These are phyloP conservation scores for Plenodomus tracheiphilus DNA, from an alignment of 2,329 filamentous ascomycete genomes.

Conservation along the genomic window DNA sequence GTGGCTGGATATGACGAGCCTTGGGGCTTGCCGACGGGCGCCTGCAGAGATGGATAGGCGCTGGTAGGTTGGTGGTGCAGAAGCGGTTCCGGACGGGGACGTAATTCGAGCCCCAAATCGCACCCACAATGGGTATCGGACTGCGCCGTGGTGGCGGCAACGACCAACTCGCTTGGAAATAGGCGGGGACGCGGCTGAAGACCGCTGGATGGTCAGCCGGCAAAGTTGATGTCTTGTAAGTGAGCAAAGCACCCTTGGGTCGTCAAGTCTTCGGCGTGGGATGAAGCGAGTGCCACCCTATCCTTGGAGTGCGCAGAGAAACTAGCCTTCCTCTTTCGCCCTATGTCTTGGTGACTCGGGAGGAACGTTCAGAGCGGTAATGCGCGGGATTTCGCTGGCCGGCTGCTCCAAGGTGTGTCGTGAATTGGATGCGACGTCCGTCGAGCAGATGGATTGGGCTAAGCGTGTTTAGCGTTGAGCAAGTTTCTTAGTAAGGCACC, in stretches of 20 bases:
- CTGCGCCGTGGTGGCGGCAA: constrained; percentile 8
- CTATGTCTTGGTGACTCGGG: constrained; percentile 16
- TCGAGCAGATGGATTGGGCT: constrained; percentile 17
- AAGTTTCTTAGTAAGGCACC: constrained; percentile 22
- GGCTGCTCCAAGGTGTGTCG: constrained; percentile 15
- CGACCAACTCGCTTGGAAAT: constrained; percentile 3
- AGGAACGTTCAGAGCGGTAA: constrained; percentile 13
- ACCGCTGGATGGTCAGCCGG: constrained; percentile 6
- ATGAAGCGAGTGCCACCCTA: constrained; percentile 12
- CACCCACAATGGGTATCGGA: constrained; percentile 7
- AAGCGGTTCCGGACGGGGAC: constrained; percentile 15
- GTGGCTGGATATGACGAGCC: constrained; percentile 23
- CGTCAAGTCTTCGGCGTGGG: constrained; percentile 6
- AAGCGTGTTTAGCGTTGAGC: constrained; percentile 23
- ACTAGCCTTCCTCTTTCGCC: constrained; percentile 12
- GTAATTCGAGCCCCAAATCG: constrained; percentile 8
- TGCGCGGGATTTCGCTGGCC: constrained; percentile 24
- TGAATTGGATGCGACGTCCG: constrained; percentile 20
- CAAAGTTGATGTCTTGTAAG: constrained; percentile 5
- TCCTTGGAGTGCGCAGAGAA: constrained; percentile 12
- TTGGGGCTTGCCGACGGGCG: constrained; percentile 22
- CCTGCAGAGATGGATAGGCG: constrained; percentile 17
- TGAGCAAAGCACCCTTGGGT: background rate
- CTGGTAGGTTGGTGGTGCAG: constrained; percentile 15
- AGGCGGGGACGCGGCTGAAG: constrained; percentile 7